A percentile compares a stretch with the other conserved stretches of the same genome.
Conservation (phyloP, 192 early-diverging fungal genomes). For the Gigaspora rosea region DNA sequence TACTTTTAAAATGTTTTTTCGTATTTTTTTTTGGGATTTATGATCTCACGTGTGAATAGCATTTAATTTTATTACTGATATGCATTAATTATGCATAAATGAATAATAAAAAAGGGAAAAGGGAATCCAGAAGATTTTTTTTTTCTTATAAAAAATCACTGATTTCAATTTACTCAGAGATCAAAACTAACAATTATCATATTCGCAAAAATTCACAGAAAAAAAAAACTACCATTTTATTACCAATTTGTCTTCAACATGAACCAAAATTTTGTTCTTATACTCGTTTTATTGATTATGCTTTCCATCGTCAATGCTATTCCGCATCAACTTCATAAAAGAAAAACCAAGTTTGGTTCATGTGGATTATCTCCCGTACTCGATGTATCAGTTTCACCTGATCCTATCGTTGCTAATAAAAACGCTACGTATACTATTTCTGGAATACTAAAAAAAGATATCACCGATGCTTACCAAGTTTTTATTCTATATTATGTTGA, state of each 20-base stretch:
- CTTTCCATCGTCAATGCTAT: slow-evolving; percentile 23
- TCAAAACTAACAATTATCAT: background rate
- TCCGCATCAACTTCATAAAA: slow-evolving; percentile 18
- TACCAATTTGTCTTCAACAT: no score
- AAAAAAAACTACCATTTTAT: no score
- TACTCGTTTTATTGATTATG: slow-evolving; percentile 21
- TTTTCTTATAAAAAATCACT: background rate
- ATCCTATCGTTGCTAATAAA: slow-evolving; percentile 10
- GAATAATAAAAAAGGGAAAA: no score
- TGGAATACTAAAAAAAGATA: background rate
- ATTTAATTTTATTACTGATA: no score
- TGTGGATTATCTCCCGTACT: background rate
- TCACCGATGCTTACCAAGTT: background rate
- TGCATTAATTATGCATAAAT: no score
- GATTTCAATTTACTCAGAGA: background rate
- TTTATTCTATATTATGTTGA: slow-evolving; percentile 1
- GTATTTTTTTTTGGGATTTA: no score
- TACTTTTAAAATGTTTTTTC: no score
- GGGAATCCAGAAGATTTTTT: no score
- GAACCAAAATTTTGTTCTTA: slow-evolving; percentile 8
- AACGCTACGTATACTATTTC: slow-evolving; percentile 1
- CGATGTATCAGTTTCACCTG: slow-evolving; percentile 26
- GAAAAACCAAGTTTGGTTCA: background rate
- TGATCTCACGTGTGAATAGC: no score
- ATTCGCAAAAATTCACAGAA: background rate